phyloP scores from a whole-genome alignment of 805 yeast species.

The Starmerella asiatica region DNA sequence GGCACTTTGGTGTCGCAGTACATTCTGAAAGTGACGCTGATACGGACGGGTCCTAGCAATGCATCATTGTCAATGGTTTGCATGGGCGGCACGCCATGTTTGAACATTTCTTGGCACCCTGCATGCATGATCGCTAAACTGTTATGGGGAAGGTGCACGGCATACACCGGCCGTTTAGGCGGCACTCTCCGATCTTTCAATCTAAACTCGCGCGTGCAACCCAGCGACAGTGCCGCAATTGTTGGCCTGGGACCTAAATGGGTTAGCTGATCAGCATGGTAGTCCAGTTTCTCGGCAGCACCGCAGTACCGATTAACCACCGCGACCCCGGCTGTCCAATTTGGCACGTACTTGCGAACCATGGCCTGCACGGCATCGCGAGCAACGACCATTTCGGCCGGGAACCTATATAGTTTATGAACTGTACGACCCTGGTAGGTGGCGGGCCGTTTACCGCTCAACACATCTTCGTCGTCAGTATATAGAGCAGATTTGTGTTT shows the following conservation, averaged over 20 bases:
- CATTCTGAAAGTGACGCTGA: slow-evolving; percentile 55
- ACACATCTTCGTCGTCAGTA: slow-evolving; percentile 20
- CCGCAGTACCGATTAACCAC: slow-evolving; percentile 44
- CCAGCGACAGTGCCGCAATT: slow-evolving; percentile 55
- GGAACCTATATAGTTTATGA: slow-evolving; percentile 27
- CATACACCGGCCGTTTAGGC: slow-evolving; percentile 27
- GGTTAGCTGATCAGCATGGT: slow-evolving; percentile 66
- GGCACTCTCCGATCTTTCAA: slow-evolving; percentile 27
- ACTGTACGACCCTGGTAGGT: slow-evolving; percentile 31
- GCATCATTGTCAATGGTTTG: slow-evolving; percentile 34
- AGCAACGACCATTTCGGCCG: slow-evolving; percentile 32
- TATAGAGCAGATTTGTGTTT: slow-evolving; percentile 39
- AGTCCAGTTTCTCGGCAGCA: slow-evolving; percentile 43
- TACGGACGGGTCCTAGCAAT: slow-evolving; percentile 37
- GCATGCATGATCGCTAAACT: slow-evolving; percentile 60
- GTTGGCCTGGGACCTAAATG: slow-evolving; percentile 58
- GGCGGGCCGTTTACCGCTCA: slow-evolving; percentile 13
- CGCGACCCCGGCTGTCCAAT: slow-evolving; percentile 43
- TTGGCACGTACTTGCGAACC: slow-evolving; percentile 30
- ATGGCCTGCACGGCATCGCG: slow-evolving; percentile 30
- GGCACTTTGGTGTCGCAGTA: slow-evolving; percentile 32
- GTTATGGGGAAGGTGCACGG: slow-evolving; percentile 58
- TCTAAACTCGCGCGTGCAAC: slow-evolving; percentile 56
- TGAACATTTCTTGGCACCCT: slow-evolving; percentile 64
- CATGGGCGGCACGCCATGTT: slow-evolving; percentile 47